Base-by-base conservation (phyloP, 2,329 filamentous ascomycete species). In the Gnomoniopsis sp. region DNA sequence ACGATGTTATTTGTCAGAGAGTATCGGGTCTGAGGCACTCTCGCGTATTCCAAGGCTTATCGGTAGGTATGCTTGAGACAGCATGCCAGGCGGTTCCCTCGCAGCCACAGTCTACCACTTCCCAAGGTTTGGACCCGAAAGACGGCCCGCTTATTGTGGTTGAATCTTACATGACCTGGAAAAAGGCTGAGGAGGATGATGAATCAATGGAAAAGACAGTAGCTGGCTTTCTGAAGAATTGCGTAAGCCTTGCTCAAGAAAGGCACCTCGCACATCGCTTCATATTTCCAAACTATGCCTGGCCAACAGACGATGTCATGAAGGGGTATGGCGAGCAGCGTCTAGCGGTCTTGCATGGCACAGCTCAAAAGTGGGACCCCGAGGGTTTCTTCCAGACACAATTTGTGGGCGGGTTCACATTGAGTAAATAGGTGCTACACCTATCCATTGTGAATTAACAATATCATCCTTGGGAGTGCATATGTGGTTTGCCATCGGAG, bases 261-360 rank as follows among this genome's bases (percentile, higher is more conserved):
- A 55, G 19, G 33, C 21, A 23, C 53, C 34, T 49, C n/a, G 34
- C 19, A 6, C 53, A 55, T 30, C 46, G 53, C 3, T 48, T 49
- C 46, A 55, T 55, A 15, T 55, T 55, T 10, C 44, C 46, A 36
- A 55, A 55, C 17, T 55, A 55, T 49, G 53, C 53, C 21, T 55
- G 53, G 53, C 53, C 53, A 12, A 49, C 46, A 2, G 53, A 55
- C 12, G 44, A 34, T 12, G 46, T 55, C 7, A 55, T 49, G 44
- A 30, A 41, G 30, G 46, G 53, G 6, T 55, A 55, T 26, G 53
- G 53, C n/a, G 21, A 14, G 44, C 21, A 55, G 19, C 53, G 53
- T 10, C 22, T 55, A 7, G 44, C 53, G 2, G 44, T 55, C 11
- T 30, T 55, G 23, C 53, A 21, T 6, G 15, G 44, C 10, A 46